Evolutionary conservation across 2,329 filamentous ascomycete species (phyloP).

Genomic region (Alternaria ventricosa): DNA sequence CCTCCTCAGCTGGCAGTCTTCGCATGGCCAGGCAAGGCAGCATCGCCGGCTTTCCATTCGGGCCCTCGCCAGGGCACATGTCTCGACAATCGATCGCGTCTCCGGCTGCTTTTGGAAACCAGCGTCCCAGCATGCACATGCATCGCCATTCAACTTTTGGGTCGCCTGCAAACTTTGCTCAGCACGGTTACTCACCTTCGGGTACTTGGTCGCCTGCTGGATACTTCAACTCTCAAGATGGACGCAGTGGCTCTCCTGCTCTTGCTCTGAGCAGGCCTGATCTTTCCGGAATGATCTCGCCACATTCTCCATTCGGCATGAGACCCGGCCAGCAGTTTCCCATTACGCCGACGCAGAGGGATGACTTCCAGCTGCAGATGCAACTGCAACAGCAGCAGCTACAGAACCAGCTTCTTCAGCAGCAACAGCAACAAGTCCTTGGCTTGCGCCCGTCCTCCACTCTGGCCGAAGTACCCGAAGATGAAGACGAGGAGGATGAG

Average conservation of each 20-base stretch:
- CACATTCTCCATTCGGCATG: slow-evolving; percentile 68
- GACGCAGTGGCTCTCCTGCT: slow-evolving; percentile 54
- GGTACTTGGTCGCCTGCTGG: slow-evolving; percentile 51
- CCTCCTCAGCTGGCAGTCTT: slow-evolving; percentile 78
- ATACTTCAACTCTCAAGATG: slow-evolving; percentile 47
- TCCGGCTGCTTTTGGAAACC: slow-evolving; percentile 69
- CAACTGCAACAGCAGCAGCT: slow-evolving; percentile 60
- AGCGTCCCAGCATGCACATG: slow-evolving; percentile 63
- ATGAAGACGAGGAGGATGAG: slow-evolving; percentile 67
- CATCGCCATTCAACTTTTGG: slow-evolving; percentile 73
- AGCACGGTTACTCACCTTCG: slow-evolving; percentile 65
- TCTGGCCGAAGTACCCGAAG: slow-evolving; percentile 76
- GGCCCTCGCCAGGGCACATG: slow-evolving; percentile 61
- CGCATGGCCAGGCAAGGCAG: slow-evolving; percentile 62
- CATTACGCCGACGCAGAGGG: slow-evolving; percentile 42
- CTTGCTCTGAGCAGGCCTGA: slow-evolving; percentile 46
- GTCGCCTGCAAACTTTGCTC: slow-evolving; percentile 71
- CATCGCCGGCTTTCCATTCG: slow-evolving; percentile 66
- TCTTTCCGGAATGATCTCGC: slow-evolving; percentile 45
- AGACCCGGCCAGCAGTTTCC: slow-evolving; percentile 54
- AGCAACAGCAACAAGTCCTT: slow-evolving; percentile 56
- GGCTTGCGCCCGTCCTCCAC: slow-evolving; percentile 54
- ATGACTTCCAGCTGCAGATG: slow-evolving; percentile 54
- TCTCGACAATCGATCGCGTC: slow-evolving; percentile 71
- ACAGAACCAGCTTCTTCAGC: slow-evolving; percentile 57